These are phyloP conservation scores for Aspergillus kassunensis DNA, from an alignment of 495 filamentous ascomycete species.

Conservation along the genomic window DNA sequence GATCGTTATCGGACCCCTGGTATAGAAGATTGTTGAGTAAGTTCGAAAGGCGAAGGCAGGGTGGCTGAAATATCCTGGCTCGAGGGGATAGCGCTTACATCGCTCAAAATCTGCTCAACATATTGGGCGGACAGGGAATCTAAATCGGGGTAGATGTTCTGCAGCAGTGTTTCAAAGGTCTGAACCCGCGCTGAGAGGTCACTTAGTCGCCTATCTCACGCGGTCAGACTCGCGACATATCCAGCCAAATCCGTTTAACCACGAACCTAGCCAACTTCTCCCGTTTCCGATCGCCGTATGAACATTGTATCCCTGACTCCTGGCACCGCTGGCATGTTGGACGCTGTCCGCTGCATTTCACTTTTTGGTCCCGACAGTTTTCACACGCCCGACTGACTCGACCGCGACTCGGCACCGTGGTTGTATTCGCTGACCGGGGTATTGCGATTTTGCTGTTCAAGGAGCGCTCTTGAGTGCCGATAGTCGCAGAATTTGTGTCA, in stretches of 20 bases:
- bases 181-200: conserved; percentile 36
- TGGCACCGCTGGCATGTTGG: conserved; percentile 56
- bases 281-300: conserved; percentile 56
- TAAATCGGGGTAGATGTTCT: conserved; percentile 33
- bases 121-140: conserved; percentile 30
- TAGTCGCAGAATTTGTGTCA: too few species aligned
- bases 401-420: conserved; percentile 29
- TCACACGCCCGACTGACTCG: conserved; percentile 60
- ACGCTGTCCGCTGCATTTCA: conserved; percentile 57
- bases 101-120: conserved; percentile 34
- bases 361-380: conserved; percentile 68
- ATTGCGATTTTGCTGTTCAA: conserved; percentile 37
- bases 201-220: conserved; percentile 33
- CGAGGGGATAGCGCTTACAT: conserved; percentile 22
- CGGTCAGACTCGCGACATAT: conserved; percentile 13
- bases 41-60: background rate
- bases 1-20: conserved; percentile 11
- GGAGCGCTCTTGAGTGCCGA: conserved; percentile 17
- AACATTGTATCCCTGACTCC: conserved; percentile 47
- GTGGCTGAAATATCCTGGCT: background rate
- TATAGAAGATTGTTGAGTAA: conserved; percentile 4
- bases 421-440: conserved; percentile 28
- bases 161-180: conserved; percentile 33
- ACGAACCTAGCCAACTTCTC: conserved; percentile 55
- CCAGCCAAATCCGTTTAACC: background rate